Percentiles rank a stretch among this genome's conserved stretches.
These are phyloP conservation scores for Capsella bursapastoris DNA, from an alignment of 345 rosid species.

Conservation along the genomic window DNA sequence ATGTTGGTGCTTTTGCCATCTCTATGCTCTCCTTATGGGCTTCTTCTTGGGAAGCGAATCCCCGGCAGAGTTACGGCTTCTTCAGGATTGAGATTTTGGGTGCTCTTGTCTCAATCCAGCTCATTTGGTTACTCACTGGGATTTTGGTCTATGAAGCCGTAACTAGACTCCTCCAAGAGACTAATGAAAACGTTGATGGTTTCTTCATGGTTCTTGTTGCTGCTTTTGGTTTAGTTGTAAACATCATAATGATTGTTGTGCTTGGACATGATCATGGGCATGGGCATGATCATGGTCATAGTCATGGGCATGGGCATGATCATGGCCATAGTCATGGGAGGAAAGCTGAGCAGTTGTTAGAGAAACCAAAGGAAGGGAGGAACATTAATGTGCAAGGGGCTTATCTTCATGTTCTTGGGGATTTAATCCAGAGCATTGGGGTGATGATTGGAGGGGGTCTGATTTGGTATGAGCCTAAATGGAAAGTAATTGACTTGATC, in stretches of 20 bases:
- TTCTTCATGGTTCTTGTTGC: conserved; percentile 65
- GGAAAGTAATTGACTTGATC: conserved; percentile 68
- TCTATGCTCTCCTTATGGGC: conserved; percentile 72
- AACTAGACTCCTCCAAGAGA: conserved; percentile 53
- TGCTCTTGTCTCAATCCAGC: conserved; percentile 68
- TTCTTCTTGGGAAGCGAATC: conserved; percentile 68
- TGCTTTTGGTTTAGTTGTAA: conserved; percentile 63
- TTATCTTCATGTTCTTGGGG: conserved; percentile 75
- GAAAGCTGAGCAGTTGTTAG: conserved; percentile 46
- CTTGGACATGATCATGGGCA: conserved; percentile 66
- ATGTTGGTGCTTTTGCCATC: conserved; percentile 74
- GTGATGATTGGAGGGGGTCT: conserved; percentile 73
- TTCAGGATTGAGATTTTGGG: conserved; percentile 70
- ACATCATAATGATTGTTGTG: conserved; percentile 38
- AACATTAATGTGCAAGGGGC: conserved; percentile 73
- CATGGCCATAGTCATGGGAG: conserved; percentile 41
- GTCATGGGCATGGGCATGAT: background rate
- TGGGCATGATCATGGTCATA: conserved; percentile 5
- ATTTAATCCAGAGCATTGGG: conserved; percentile 71
- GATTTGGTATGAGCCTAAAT: conserved; percentile 69
- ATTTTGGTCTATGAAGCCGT: conserved; percentile 73
- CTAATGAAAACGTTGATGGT: conserved; percentile 55
- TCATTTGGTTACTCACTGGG: conserved; percentile 77
- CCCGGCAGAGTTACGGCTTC: conserved; percentile 66
- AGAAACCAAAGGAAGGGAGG: conserved; percentile 40